Evolutionary conservation across 768 basidiomycete genomes (phyloP), one percentile per base, ranked within the genome.

Genomic region (Lactarius sp.): DNA sequence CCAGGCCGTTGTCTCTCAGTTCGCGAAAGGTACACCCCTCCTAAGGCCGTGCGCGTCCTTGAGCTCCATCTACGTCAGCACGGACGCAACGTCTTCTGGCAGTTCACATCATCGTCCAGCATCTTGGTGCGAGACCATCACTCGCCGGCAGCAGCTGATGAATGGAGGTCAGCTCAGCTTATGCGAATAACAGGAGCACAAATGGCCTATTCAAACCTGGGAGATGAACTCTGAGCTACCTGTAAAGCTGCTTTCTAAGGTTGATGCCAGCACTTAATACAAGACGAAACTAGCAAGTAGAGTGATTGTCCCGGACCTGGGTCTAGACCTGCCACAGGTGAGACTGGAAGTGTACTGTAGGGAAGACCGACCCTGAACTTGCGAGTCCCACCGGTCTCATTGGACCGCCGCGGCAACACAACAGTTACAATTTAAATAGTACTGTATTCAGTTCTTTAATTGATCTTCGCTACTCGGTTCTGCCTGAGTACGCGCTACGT

Each of bases 31-130:
- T 60, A 64, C 20, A 64, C 27, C 52, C 2, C 52, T 59, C 1
- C 57, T 59, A 8, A 64, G 62, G 33, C 47, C 34, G 33, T 59
- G 62, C 31, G 57, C 62, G 12, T 59, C 58, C 47, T 59, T 64
- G 14, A 59, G 34, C 14, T 59, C 49, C 58, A 64, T 53, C 39
- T 34, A 52, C n/a, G 46, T 46, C 39, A 64, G 47, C 12, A 55
- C 52, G 3, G 62, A 42, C 3, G 33, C 8, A 9, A 64, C 49
- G n/a, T 59, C 52, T 39, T 59, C 62, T 4, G 62, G 57, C 18
- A 64, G 37, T 20, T 64, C 44, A 27, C 59, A 64, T 44, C 62
- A 6, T 41, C 47, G 6, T 64, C 62, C 16, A 58, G 59, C 62
- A 64, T 64, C 62, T 64, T 54, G 7, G 16, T 39, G 7, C 9